Percentiles rank a stretch among this genome's conserved stretches.
Conservation (phyloP, 1,139 yeast genomes). For the Wickerhamiella pararugosa region DNA sequence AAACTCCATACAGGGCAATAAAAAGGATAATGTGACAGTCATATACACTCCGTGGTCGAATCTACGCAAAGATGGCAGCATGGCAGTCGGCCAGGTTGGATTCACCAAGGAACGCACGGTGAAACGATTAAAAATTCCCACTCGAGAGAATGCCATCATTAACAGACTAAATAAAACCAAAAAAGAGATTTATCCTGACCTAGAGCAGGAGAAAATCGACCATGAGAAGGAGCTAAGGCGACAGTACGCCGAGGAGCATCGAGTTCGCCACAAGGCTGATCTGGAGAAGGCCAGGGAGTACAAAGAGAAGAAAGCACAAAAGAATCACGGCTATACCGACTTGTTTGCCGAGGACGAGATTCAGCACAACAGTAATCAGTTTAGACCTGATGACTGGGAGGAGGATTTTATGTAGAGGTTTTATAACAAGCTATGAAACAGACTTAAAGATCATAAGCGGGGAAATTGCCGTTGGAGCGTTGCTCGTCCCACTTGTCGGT, state of each 20-base stretch:
- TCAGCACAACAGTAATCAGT: slow-evolving; percentile 36
- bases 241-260: slow-evolving; percentile 25
- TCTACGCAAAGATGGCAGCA: slow-evolving; percentile 51
- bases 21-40: slow-evolving; percentile 51
- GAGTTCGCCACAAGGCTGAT: slow-evolving; percentile 24
- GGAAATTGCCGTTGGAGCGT: slow-evolving; percentile 59
- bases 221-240: slow-evolving; percentile 24
- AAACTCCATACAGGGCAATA: slow-evolving; percentile 66
- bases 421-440: background rate
- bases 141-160: slow-evolving; percentile 46
- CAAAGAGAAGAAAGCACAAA: slow-evolving; percentile 22
- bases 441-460: slow-evolving; percentile 34
- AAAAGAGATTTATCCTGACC: slow-evolving; percentile 38
- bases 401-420: slow-evolving; percentile 36
- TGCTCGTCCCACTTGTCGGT: slow-evolving; percentile 93
- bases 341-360: slow-evolving; percentile 37
- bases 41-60: slow-evolving; percentile 70
- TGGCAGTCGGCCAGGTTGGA: slow-evolving; percentile 78
- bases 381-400: slow-evolving; percentile 45
- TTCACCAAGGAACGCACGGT: slow-evolving; percentile 47
- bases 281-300: slow-evolving; percentile 21
- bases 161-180: slow-evolving; percentile 51
- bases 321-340: slow-evolving; percentile 41
- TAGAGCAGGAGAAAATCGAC: slow-evolving; percentile 30
- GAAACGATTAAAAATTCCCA: slow-evolving; percentile 39